Evolutionary conservation across 2,329 filamentous ascomycete genomes (phyloP).

Genomic region (Botryosphaeria dothidea): DNA sequence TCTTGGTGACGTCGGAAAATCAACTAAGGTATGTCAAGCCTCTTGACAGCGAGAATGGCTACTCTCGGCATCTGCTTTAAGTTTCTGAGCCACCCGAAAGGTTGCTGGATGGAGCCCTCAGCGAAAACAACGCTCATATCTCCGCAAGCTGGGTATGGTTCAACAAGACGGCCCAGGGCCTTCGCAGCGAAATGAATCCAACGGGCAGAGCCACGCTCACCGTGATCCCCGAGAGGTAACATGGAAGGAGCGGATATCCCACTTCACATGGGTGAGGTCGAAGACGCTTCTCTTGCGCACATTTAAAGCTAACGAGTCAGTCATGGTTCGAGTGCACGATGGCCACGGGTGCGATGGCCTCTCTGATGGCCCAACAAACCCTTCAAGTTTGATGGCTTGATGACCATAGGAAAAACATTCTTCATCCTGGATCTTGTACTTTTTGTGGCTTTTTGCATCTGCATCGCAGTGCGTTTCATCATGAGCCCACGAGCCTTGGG

Average conservation of each 20-base stretch:
- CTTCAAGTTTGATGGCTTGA: constrained; percentile 62
- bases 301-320: constrained; percentile 28
- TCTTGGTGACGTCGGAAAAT: background rate
- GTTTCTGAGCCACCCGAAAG: no score
- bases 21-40: background rate
- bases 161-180: background rate
- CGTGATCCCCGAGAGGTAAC: background rate
- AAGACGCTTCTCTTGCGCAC: no score
- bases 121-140: no score
- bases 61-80: no score
- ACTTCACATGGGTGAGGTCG: constrained; percentile 38
- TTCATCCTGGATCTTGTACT: constrained; percentile 69
- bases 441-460: constrained; percentile 57
- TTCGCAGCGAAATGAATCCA: background rate
- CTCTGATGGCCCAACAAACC: constrained; percentile 65
- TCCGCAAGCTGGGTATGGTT: background rate
- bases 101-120: no score
- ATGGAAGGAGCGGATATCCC: constrained; percentile 3
- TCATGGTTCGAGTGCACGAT: constrained; percentile 75
- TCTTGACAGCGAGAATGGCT: background rate
- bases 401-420: constrained; percentile 64
- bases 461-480: constrained; percentile 63
- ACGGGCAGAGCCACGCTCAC: background rate
- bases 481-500: constrained; percentile 57
- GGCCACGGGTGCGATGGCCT: constrained; percentile 70